Conservation (phyloP, 2,329 filamentous ascomycete genomes). For the Apiospora kogelbergensis region DNA sequence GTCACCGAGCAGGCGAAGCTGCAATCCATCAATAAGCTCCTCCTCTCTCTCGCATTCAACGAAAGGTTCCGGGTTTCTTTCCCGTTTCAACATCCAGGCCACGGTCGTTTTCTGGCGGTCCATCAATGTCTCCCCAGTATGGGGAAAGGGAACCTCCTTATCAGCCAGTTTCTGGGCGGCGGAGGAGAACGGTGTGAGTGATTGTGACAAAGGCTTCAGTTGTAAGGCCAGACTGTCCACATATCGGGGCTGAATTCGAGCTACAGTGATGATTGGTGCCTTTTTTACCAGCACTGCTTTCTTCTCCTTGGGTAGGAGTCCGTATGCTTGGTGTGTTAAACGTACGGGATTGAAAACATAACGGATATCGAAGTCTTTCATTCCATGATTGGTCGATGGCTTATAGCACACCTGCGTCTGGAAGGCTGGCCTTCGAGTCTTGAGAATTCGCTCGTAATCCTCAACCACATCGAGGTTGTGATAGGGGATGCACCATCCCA, state of each 20-base stretch:
- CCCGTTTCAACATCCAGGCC: constrained; percentile 31
- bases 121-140: constrained; percentile 13
- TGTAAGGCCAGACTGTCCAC: neutral
- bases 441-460: neutral
- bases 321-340: constrained; percentile 13
- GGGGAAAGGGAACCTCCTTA: constrained; percentile 8
- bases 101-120: constrained; percentile 29
- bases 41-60: constrained; percentile 40
- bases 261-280: neutral
- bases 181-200: neutral
- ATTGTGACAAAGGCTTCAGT: constrained; percentile 8
- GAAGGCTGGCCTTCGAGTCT: constrained; percentile 3
- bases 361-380: neutral
- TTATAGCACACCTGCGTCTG: neutral
- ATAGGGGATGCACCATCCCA: neutral
- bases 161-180: neutral
- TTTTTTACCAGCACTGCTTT: neutral
- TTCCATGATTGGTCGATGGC: neutral
- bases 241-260: constrained; percentile 5
- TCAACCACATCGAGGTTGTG: neutral
- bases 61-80: constrained; percentile 25
- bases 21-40: constrained; percentile 30
- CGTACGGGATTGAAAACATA: constrained; percentile 11
- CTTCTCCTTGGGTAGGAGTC: neutral
- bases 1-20: constrained; percentile 33